These are phyloP conservation scores for Xylaria sp. DNA, from an alignment of 2,329 filamentous ascomycete genomes.

Conservation along the genomic window DNA sequence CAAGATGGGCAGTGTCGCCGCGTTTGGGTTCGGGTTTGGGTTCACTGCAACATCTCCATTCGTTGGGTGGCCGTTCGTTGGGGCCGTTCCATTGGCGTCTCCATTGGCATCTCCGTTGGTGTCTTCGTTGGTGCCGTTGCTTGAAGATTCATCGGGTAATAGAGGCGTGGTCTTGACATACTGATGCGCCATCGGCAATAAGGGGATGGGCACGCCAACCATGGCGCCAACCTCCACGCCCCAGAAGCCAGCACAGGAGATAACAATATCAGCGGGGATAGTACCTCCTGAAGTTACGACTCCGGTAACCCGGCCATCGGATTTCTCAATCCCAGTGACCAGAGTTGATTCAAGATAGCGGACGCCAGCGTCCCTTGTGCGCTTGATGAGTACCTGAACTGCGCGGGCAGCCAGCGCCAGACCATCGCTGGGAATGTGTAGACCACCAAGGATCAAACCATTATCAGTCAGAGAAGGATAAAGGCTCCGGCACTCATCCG, in stretches of 20 bases:
- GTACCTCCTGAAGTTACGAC: slow-evolving; percentile 20
- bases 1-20: slow-evolving; percentile 24
- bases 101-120: neutral
- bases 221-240: slow-evolving; percentile 28
- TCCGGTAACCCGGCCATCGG: slow-evolving; percentile 20
- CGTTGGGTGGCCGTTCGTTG: neutral
- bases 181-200: slow-evolving; percentile 29
- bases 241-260: slow-evolving; percentile 30
- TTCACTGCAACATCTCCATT: slow-evolving; percentile 6
- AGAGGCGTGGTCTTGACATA: slow-evolving; percentile 28
- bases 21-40: slow-evolving; percentile 21
- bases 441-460: slow-evolving; percentile 23
- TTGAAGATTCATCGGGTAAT: neutral
- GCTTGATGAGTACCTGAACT: slow-evolving; percentile 27
- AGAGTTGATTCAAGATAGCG: slow-evolving; percentile 24
- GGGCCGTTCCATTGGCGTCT: neutral
- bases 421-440: slow-evolving; percentile 28
- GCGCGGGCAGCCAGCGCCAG: slow-evolving; percentile 25
- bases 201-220: slow-evolving; percentile 26
- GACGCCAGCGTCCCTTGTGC: slow-evolving; percentile 24
- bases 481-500: slow-evolving; percentile 23
- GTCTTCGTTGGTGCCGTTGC: slow-evolving; percentile 2
- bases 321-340: slow-evolving; percentile 25
- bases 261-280: slow-evolving; percentile 26
- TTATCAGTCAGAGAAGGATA: slow-evolving; percentile 23